Conservation (phyloP, 768 basidiomycete species). For the Termitomyces sp. region DNA sequence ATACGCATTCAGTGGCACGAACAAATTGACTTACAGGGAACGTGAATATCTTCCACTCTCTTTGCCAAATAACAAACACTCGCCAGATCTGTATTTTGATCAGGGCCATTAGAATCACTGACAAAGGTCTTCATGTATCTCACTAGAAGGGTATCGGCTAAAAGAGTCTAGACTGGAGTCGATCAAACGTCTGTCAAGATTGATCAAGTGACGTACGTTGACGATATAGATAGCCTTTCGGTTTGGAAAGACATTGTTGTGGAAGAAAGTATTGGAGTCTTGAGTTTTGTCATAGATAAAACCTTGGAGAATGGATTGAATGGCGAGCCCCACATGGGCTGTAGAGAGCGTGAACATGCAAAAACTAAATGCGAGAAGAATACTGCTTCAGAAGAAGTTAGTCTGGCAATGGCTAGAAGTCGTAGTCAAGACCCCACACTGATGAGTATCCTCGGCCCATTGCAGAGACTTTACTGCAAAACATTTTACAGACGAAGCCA, state of each 20-base stretch:
- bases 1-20: background rate
- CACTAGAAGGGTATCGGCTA: slow-evolving; percentile 22
- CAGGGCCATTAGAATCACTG: background rate
- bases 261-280: slow-evolving; percentile 16
- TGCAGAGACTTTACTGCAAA: slow-evolving; percentile 13
- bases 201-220: slow-evolving; percentile 15
- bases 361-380: slow-evolving; percentile 17
- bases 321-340: slow-evolving; percentile 19
- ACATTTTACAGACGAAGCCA: slow-evolving; percentile 19
- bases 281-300: slow-evolving; percentile 16
- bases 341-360: slow-evolving; percentile 24
- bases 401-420: background rate
- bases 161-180: slow-evolving; percentile 14
- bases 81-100: slow-evolving; percentile 20
- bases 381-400: slow-evolving; percentile 3
- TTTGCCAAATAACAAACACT: slow-evolving; percentile 22
- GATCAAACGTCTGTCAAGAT: background rate
- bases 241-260: slow-evolving; percentile 21
- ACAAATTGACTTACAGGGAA: slow-evolving; percentile 15
- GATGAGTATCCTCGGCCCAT: slow-evolving; percentile 19
- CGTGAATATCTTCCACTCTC: slow-evolving; percentile 16
- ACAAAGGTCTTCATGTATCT: background rate
- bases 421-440: slow-evolving; percentile 5
- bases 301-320: slow-evolving; percentile 21
- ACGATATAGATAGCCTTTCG: slow-evolving; percentile 24